Evolutionary conservation across 352 stramenopile genomes (phyloP).

Genomic region (Aphanomyces invadans): DNA sequence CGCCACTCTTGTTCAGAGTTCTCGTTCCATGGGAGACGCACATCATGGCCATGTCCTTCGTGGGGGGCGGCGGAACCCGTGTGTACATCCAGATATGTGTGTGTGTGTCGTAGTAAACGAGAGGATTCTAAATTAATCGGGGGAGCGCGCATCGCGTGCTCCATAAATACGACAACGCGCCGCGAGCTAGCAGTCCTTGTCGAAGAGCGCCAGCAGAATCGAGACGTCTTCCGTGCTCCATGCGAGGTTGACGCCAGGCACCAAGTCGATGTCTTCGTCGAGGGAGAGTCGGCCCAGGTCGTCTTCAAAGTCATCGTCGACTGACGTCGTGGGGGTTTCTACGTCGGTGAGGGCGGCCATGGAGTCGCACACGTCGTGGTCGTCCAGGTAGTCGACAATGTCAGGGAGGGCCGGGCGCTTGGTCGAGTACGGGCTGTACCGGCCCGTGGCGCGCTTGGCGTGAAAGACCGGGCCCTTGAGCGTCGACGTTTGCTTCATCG

Average conservation of each 20-base stretch:
- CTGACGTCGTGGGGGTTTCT: constrained; percentile 1
- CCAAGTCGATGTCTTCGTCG: constrained; percentile 22
- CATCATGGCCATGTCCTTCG: no score
- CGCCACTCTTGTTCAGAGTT: no score
- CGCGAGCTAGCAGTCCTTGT: constrained; percentile 4
- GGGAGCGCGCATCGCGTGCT: no score
- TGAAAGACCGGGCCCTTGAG: background rate
- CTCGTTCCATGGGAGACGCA: no score
- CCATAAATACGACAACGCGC: background rate
- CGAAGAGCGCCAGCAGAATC: constrained; percentile 17
- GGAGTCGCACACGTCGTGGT: constrained; percentile 10
- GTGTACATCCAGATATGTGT: background rate
- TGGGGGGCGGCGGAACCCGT: no score
- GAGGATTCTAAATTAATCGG: background rate
- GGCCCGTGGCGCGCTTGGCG: background rate
- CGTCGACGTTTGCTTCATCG: background rate
- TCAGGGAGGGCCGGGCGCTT: constrained; percentile 22
- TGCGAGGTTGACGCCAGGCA: constrained; percentile 1
- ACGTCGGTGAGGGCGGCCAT: constrained; percentile 18
- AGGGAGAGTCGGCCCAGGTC: constrained; percentile 22
- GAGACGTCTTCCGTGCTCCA: constrained; percentile 23
- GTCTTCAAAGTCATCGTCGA: constrained; percentile 6
- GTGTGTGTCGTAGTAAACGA: background rate
- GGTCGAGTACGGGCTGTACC: constrained; percentile 19
- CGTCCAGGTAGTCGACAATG: constrained; percentile 17